These are phyloP conservation scores for Suhomyces yuchorum DNA, from an alignment of 1,139 yeast species.

Conservation along the genomic window DNA sequence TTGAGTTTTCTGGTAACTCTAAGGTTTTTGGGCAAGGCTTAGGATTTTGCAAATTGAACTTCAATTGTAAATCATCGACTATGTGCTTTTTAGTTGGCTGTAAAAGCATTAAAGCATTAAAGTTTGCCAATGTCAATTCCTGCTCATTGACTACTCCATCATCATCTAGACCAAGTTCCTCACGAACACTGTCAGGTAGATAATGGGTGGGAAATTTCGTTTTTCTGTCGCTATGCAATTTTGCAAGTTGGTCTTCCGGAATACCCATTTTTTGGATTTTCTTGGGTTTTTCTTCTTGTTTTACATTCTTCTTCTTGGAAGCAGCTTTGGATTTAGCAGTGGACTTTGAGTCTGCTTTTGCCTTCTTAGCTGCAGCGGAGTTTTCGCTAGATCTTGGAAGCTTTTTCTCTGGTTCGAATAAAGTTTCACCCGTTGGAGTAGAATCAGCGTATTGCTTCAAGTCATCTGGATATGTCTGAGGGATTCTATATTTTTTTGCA, in stretches of 20 bases:
- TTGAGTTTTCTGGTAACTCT: slow-evolving; percentile 36
- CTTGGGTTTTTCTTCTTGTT: slow-evolving; percentile 7
- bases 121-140: slow-evolving; percentile 13
- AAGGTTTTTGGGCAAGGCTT: slow-evolving; percentile 35
- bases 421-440: slow-evolving; percentile 42
- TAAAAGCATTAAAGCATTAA: slow-evolving; percentile 22
- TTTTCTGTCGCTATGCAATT: slow-evolving; percentile 11
- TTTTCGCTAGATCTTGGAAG: neutral
- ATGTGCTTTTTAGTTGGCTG: slow-evolving; percentile 45
- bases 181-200: slow-evolving; percentile 35
- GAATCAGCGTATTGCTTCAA: slow-evolving; percentile 44
- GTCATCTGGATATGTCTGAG: slow-evolving; percentile 59
- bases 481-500: slow-evolving; percentile 60
- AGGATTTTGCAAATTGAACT: slow-evolving; percentile 44
- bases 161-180: slow-evolving; percentile 24
- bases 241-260: slow-evolving; percentile 6
- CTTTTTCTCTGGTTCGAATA: slow-evolving; percentile 21
- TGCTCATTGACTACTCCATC: slow-evolving; percentile 13
- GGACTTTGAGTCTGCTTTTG: slow-evolving; percentile 1
- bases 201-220: slow-evolving; percentile 40
- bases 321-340: slow-evolving; percentile 3
- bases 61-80: slow-evolving; percentile 39
- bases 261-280: slow-evolving; percentile 7
- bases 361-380: slow-evolving; percentile 1
- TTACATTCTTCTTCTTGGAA: slow-evolving; percentile 9